Conservation (phyloP, 257 asterid genomes). For the Anisodus acutangulus region DNA sequence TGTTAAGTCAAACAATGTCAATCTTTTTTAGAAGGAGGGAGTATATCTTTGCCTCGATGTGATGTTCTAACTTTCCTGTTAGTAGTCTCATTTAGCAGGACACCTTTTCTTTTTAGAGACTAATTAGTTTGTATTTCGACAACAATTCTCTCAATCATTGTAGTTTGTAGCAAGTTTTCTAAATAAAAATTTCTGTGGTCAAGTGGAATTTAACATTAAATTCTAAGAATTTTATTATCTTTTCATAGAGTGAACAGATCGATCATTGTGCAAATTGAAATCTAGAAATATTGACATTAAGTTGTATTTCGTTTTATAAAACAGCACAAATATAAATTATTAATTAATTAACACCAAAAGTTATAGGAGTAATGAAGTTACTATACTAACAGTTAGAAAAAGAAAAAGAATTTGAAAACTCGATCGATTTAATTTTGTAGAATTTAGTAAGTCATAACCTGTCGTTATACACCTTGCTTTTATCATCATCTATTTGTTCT, state of each 20-base stretch:
- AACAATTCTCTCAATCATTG: not conserved
- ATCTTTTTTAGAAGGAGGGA: too few species aligned
- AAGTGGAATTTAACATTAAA: not conserved
- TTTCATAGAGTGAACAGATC: not conserved
- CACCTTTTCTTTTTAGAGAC: not conserved
- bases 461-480: conserved; percentile 40
- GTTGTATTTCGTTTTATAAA: not conserved
- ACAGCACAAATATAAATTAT: not conserved
- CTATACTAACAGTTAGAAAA: not conserved
- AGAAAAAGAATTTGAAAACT: not conserved
- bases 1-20: too few species aligned
- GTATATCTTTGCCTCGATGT: not conserved
- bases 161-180: not conserved
- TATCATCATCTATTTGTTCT: conserved; percentile 59
- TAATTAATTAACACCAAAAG: not conserved
- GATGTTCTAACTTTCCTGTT: not conserved
- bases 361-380: not conserved
- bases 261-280: not conserved
- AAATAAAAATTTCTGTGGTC: not conserved
- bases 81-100: not conserved
- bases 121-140: not conserved
- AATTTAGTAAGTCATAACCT: conserved; percentile 39
- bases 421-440: conserved; percentile 14
- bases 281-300: not conserved
- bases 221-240: not conserved